These are phyloP conservation scores for Bipolaris cookei DNA, from an alignment of 2,329 filamentous ascomycete species.

Conservation along the genomic window DNA sequence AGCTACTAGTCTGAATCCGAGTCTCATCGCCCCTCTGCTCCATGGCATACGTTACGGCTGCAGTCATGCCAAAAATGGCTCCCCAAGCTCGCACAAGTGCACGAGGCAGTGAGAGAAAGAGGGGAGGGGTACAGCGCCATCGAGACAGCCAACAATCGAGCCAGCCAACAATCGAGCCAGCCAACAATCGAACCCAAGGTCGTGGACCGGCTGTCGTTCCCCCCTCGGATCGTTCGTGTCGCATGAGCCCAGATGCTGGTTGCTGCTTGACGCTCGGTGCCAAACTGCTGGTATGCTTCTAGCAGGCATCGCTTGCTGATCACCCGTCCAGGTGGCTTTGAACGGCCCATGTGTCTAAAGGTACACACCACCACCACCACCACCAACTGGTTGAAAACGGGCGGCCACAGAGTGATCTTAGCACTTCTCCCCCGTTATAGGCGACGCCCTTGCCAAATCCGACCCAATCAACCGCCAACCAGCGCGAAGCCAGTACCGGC, in stretches of 20 bases:
- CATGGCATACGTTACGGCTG: constrained; percentile 10
- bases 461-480: neutral
- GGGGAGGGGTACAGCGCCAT: constrained; percentile 32
- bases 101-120: constrained; percentile 20
- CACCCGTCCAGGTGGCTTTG: constrained; percentile 47
- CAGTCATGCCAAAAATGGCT: constrained; percentile 23
- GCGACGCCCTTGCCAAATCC: neutral
- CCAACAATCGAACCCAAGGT: constrained; percentile 27
- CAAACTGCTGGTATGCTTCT: constrained; percentile 39
- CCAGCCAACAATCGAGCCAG: constrained; percentile 28
- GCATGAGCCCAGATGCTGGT: constrained; percentile 21
- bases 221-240: constrained; percentile 27
- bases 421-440: constrained; percentile 6
- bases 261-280: constrained; percentile 22
- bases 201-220: constrained; percentile 17
- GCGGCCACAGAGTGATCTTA: constrained; percentile 7
- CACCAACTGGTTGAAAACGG: constrained; percentile 32
- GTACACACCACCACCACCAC: constrained; percentile 7
- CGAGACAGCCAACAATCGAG: constrained; percentile 28
- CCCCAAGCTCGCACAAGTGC: constrained; percentile 14
- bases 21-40: neutral
- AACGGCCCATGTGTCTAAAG: constrained; percentile 30
- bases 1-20: neutral
- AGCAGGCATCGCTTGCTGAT: constrained; percentile 39
- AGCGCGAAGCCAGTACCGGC: constrained; percentile 8